Evolutionary conservation across 805 yeast species (phyloP).

Genomic region (Debaryomyces hansenii): DNA sequence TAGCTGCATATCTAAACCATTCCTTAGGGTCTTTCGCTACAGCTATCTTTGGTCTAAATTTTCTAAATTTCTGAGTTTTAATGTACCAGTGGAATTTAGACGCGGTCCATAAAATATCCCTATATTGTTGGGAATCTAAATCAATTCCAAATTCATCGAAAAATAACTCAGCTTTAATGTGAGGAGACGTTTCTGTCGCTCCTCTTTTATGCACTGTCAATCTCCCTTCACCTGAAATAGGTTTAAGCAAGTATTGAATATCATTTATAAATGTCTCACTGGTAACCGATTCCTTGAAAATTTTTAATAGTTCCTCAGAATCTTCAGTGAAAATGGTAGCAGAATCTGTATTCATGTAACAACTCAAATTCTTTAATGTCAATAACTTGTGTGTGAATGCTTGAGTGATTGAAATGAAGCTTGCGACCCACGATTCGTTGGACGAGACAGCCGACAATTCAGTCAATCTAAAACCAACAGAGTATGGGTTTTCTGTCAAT

Average conservation of each 20-base stretch:
- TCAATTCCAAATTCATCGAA: constrained; percentile 90
- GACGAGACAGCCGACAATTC: constrained; percentile 93
- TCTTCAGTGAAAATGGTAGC: constrained; percentile 48
- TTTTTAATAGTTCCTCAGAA: constrained; percentile 47
- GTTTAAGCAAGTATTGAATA: constrained; percentile 67
- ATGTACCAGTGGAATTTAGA: constrained; percentile 78
- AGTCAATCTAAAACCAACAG: constrained; percentile 77
- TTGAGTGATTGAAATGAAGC: constrained; percentile 73
- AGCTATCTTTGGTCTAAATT: constrained; percentile 60
- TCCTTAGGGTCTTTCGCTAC: constrained; percentile 63
- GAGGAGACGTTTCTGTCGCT: constrained; percentile 66
- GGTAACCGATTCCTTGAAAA: constrained; percentile 48
- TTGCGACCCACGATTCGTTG: constrained; percentile 80
- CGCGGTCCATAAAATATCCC: constrained; percentile 76
- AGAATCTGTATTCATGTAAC: constrained; percentile 81
- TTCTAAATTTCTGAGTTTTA: constrained; percentile 73
- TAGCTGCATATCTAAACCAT: constrained; percentile 83
- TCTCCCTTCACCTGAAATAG: constrained; percentile 87
- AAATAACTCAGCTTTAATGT: constrained; percentile 68
- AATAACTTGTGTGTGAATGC: constrained; percentile 72
- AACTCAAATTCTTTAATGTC: constrained; percentile 69
- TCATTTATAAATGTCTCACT: constrained; percentile 15
- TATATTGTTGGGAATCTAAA: constrained; percentile 80
- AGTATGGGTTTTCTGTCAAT: constrained; percentile 72
- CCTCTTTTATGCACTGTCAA: constrained; percentile 78